These are phyloP conservation scores for Rhizophagus sp. DNA, from an alignment of 192 early-diverging fungal species.

Conservation along the genomic window DNA sequence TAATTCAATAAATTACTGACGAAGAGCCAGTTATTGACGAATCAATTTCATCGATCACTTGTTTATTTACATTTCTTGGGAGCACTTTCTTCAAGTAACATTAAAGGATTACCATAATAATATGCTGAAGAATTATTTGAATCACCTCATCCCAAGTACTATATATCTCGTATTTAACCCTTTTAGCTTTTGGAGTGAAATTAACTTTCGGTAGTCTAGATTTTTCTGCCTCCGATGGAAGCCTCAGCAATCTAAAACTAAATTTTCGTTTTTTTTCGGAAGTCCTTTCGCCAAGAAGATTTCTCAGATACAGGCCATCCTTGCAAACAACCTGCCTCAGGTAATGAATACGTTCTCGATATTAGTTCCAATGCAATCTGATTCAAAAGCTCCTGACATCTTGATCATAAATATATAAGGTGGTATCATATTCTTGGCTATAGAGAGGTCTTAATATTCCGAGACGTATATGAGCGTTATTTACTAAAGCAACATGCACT, in stretches of 20 bases:
- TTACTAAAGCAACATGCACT: too few species aligned
- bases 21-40: too few species aligned
- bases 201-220: background rate
- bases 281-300: background rate
- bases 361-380: background rate
- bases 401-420: constrained; percentile 23
- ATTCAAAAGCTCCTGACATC: background rate
- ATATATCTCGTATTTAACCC: background rate
- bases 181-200: constrained; percentile 5
- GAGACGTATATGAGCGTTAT: too few species aligned
- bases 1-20: too few species aligned
- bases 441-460: too few species aligned
- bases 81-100: background rate
- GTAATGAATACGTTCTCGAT: constrained; percentile 11
- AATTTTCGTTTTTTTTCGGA: background rate
- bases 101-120: background rate
- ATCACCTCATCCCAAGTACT: background rate
- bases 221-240: too few species aligned
- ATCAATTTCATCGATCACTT: background rate
- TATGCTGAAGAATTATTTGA: too few species aligned
- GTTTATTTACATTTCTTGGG: too few species aligned
- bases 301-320: background rate
- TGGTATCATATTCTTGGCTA: too few species aligned
- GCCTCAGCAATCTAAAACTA: background rate
- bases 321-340: constrained; percentile 7